Evolutionary conservation across 1,139 yeast genomes (phyloP), one percentile per base, ranked within the genome.

Genomic region (Pichia kudriavzevii): DNA sequence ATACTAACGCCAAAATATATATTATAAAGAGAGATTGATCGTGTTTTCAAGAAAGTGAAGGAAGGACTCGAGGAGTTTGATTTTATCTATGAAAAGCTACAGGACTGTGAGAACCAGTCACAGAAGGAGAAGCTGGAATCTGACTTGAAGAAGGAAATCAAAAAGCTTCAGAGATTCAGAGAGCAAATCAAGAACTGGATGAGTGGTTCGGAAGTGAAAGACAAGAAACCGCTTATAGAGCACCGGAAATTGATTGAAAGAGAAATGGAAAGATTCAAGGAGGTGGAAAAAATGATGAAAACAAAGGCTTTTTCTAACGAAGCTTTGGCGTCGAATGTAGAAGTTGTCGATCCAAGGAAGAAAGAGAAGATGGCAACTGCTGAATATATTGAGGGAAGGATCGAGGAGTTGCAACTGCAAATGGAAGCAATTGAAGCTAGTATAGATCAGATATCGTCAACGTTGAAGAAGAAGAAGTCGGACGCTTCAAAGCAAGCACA

Each of bases 111-210:
- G 45, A 80, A 83, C 49, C 81, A 76, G 45, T 79, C 95, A 9
- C 96, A 88, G 57, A 82, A 91, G 63, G 98, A 93, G 10, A 26
- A 26, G 22, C 13, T 26, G 29, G 29, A 26, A 15, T 5, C 29
- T 5, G 29, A 26, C 13, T 26, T 26, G 22, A 26, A 26, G 15
- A 26, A 26, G 19, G 29, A 26, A 18, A 26, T 26, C 7, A 26
- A 26, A 15, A 26, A 26, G 14, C 12, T 26, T n/a, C 29, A 26
- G 16, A 10, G 29, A 22, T 26, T 22, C 15, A 15, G 29, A 13
- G 98, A 93, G 60, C 97, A 88, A 61, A 83, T 93, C 48, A 93
- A 93, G 60, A 81, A 84, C 39, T 93, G 98, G 98, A 66, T 88
- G 55, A 76, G 94, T 31, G 94, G 93, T 49, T 81, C 80, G 50